Evolutionary conservation across 2,329 filamentous ascomycete genomes (phyloP).

Genomic region (Dactylellina parvicollis): DNA sequence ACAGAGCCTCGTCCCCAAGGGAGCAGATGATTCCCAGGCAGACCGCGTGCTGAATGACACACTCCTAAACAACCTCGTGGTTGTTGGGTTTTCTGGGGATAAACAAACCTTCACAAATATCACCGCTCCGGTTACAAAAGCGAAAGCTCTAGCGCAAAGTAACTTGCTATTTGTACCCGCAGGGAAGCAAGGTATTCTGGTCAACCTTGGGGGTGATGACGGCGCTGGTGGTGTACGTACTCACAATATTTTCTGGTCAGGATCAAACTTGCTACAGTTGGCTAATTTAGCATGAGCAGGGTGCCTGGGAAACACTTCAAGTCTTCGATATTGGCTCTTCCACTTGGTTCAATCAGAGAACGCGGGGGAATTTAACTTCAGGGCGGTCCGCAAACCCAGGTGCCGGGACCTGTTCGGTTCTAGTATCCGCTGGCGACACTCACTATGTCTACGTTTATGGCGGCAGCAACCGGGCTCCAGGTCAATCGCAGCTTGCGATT

Average conservation of each 20-base stretch:
- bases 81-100: constrained; percentile 18
- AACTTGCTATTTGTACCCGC: constrained; percentile 48
- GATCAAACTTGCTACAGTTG: background rate
- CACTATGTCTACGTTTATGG: constrained; percentile 53
- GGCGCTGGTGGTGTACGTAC: constrained; percentile 21
- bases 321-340: constrained; percentile 49
- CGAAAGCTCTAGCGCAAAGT: constrained; percentile 31
- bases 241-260: background rate
- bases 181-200: constrained; percentile 44
- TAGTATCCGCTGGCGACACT: constrained; percentile 24
- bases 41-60: constrained; percentile 34
- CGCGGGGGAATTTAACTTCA: constrained; percentile 42
- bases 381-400: constrained; percentile 42
- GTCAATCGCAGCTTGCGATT: constrained; percentile 49
- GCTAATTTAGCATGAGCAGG: constrained; percentile 20
- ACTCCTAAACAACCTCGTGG: constrained; percentile 34
- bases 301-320: constrained; percentile 49
- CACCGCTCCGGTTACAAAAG: constrained; percentile 7
- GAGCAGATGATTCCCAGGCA: constrained; percentile 27
- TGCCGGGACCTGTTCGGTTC: constrained; percentile 40
- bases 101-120: constrained; percentile 40
- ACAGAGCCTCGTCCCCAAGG: constrained; percentile 34
- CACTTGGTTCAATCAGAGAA: constrained; percentile 47
- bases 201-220: constrained; percentile 43
- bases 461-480: constrained; percentile 41